Percentiles rank a stretch among this genome's conserved stretches.
Conservation (phyloP, 2,329 filamentous ascomycete species). For the Ophiosphaerella korrae region DNA sequence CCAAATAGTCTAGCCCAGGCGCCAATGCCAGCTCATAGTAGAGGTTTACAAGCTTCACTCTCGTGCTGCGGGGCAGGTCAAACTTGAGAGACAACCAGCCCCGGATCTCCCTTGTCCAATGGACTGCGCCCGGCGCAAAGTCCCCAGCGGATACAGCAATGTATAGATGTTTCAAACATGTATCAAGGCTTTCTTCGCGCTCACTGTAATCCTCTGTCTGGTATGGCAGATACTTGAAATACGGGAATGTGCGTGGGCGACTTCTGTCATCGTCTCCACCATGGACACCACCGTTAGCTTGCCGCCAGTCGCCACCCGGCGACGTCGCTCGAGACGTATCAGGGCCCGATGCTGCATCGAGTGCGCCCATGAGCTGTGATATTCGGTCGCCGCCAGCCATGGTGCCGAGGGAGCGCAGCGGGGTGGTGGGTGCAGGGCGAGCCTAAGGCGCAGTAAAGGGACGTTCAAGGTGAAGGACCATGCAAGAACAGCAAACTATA, state of each 20-base stretch:
- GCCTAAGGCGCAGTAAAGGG: constrained; percentile 19
- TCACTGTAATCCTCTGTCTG: constrained; percentile 78
- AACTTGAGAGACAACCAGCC: constrained; percentile 98
- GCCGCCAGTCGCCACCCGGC: constrained; percentile 68
- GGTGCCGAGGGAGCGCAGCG: constrained; percentile 23
- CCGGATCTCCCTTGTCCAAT: constrained; percentile 96
- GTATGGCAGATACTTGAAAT: constrained; percentile 90
- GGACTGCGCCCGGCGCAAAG: constrained; percentile 88
- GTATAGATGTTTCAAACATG: constrained; percentile 92
- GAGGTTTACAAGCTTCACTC: constrained; percentile 82
- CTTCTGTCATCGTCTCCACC: constrained; percentile 60
- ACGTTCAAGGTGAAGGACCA: constrained; percentile 21
- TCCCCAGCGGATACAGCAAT: constrained; percentile 90
- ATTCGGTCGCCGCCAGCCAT: constrained; percentile 50
- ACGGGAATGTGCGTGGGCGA: constrained; percentile 86
- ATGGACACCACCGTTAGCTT: constrained; percentile 55
- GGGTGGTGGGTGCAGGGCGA: constrained; percentile 9
- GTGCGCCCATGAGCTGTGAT: constrained; percentile 49
- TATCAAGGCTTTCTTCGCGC: constrained; percentile 77
- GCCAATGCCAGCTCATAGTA: constrained; percentile 94
- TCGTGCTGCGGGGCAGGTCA: constrained; percentile 83
- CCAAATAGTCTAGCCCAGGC: constrained; percentile 80
- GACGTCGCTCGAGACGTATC: constrained; percentile 86
- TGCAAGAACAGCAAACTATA: constrained; percentile 30
- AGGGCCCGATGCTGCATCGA: constrained; percentile 56